Percentiles rank a stretch among this genome's conserved stretches.
These are phyloP conservation scores for Penicillium sp. DNA, from an alignment of 2,329 filamentous ascomycete species.

Conservation along the genomic window DNA sequence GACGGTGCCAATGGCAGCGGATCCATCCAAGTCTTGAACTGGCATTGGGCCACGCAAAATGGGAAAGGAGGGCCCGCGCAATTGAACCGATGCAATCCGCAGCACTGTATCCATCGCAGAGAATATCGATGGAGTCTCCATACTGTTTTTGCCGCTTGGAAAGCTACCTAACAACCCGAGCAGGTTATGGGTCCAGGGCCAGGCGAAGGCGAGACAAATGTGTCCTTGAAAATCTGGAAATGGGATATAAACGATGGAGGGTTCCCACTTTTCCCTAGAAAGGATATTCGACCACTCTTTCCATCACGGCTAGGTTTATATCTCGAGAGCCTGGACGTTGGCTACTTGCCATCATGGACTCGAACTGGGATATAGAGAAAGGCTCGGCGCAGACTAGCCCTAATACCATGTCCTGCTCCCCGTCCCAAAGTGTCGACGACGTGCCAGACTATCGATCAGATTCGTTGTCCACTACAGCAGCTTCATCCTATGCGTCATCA, in stretches of 20 bases:
- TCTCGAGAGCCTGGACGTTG: not conserved
- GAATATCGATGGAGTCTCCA: slow-evolving; percentile 12
- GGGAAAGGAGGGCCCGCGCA: not conserved
- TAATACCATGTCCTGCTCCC: not conserved
- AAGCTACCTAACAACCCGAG: not conserved
- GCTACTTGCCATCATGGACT: slow-evolving; percentile 36
- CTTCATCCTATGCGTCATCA: slow-evolving; percentile 25
- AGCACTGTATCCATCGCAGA: slow-evolving; percentile 2
- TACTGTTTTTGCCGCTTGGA: slow-evolving; percentile 12
- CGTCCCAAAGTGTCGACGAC: slow-evolving; percentile 16
- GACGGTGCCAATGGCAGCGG: not conserved
- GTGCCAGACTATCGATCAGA: slow-evolving; percentile 20
- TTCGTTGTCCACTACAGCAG: slow-evolving; percentile 23
- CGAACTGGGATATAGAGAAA: slow-evolving; percentile 40
- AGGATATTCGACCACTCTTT: not conserved
- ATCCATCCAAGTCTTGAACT: not conserved
- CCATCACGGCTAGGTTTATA: not conserved
- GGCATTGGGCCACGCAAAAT: not conserved
- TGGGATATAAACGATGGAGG: slow-evolving; percentile 7
- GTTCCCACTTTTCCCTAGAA: not conserved
- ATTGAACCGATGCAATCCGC: slow-evolving; percentile 11
- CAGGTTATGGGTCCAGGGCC: slow-evolving; percentile 5
- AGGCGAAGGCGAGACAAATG: slow-evolving; percentile 6
- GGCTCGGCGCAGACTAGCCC: slow-evolving; percentile 33
- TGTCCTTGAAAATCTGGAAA: not conserved